phyloP scores from a whole-genome alignment of 192 early-diverging fungal species.

The Dissophora ornata region DNA sequence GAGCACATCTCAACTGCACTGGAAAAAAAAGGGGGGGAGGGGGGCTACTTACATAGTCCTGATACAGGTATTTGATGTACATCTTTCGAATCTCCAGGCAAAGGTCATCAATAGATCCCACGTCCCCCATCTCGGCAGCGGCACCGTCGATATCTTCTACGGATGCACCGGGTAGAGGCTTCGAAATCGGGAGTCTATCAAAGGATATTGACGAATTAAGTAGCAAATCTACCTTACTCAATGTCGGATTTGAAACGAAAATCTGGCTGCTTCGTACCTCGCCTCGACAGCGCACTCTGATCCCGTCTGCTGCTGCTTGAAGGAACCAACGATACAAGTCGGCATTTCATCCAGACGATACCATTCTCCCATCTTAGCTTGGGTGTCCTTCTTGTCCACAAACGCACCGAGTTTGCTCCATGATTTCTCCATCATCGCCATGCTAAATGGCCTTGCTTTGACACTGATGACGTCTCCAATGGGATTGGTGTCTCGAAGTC shows the following conservation, averaged over 20 bases:
- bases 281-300: too few species aligned
- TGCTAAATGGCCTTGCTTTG: constrained; percentile 9
- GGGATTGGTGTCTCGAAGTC: not conserved
- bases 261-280: too few species aligned
- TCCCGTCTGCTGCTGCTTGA: not conserved
- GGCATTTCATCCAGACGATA: constrained; percentile 26
- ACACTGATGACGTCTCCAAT: not conserved
- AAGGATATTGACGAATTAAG: not conserved
- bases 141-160: not conserved
- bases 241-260: too few species aligned
- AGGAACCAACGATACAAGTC: not conserved
- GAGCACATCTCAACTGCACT: too few species aligned
- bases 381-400: constrained; percentile 8
- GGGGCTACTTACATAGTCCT: constrained; percentile 15
- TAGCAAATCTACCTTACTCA: not conserved
- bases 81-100: constrained; percentile 30
- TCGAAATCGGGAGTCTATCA: constrained; percentile 10
- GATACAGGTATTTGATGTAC: constrained; percentile 34
- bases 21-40: too few species aligned
- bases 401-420: constrained; percentile 32
- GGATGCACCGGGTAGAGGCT: constrained; percentile 22
- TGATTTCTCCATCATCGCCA: constrained; percentile 39
- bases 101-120: constrained; percentile 25
- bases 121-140: not conserved
- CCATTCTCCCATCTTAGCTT: not conserved